Evolutionary conservation across 805 yeast species (phyloP), one percentile per base, ranked within the genome.

Genomic region (Wickerhamiella spandovensis): DNA sequence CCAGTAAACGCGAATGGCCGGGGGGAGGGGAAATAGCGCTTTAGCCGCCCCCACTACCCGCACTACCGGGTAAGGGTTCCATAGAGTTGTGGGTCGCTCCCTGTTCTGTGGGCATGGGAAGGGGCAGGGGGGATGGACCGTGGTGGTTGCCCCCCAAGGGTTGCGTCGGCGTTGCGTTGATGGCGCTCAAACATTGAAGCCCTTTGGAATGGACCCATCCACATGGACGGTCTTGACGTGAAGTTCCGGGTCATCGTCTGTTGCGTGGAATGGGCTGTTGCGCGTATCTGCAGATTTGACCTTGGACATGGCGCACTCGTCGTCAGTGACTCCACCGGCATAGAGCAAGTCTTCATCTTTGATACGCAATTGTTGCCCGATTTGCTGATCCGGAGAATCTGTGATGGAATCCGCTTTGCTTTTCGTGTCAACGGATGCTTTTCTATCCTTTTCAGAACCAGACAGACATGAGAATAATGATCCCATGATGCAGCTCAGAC

Each of bases 171-270:
- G 30, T 25, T 25, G 30, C 30, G 30, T 10, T 7, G 30, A 6
- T 10, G 30, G 6, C 10, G 30, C 10, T 35, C 18, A 32, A 18
- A 43, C 41, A 8, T 28, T 9, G 20, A 50, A 43, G 42, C 51
- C 28, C 21, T 38, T 23, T n/a, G 47, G 44, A 48, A 38, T 43
- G n/a, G 48, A 20, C 24, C 47, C 37, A 24, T 50, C 35, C 18
- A 50, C 20, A 23, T 37, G 50, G 15, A 35, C 39, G 5, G 39
- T 2, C 39, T 35, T 35, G 39, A 35, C 20, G 20, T 35, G 39
- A 20, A 15, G 13, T 9, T 28, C 32, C 32, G 32, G 4, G 3
- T 28, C 32, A 3, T 28, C 32, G 32, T 28, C 32, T 12, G 32
- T 12, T 12, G 32, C 15, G 12, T 28, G 7, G 32, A 28, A 28